Percentiles rank a stretch among this genome's conserved stretches.
Evolutionary conservation across 495 filamentous ascomycete species (phyloP).

Genomic region (Penicillium maclennaniae): DNA sequence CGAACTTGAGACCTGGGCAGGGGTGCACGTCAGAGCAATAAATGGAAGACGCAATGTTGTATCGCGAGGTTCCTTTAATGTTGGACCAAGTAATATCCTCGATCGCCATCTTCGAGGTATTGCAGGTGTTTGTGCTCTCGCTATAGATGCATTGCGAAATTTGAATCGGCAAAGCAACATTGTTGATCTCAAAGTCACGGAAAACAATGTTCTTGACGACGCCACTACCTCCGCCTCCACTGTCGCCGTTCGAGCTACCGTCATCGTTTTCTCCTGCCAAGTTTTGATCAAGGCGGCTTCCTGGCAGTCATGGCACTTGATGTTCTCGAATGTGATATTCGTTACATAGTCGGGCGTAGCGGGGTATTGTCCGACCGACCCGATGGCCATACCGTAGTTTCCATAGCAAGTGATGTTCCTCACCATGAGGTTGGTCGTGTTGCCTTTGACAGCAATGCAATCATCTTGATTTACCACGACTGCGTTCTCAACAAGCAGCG

Average conservation of each 20-base stretch:
- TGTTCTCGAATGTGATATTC: constrained; percentile 27
- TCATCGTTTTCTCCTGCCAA: constrained; percentile 32
- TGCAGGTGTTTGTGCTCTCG: constrained; percentile 37
- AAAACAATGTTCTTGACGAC: constrained; percentile 51
- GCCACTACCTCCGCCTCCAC: constrained; percentile 32
- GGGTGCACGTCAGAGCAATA: constrained; percentile 48
- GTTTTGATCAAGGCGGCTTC: constrained; percentile 57
- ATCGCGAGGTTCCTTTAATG: constrained; percentile 51
- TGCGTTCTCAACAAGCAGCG: constrained; percentile 29
- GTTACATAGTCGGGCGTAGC: constrained; percentile 25
- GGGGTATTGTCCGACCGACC: constrained; percentile 45
- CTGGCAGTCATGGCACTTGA: constrained; percentile 34
- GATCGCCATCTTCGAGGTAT: constrained; percentile 48
- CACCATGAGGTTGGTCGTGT: constrained; percentile 38
- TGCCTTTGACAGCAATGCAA: constrained; percentile 34
- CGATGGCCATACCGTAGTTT: constrained; percentile 34
- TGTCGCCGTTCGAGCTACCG: constrained; percentile 28
- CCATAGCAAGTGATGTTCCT: constrained; percentile 31
- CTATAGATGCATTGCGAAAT: constrained; percentile 57
- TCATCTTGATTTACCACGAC: constrained; percentile 36
- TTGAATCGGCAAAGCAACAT: constrained; percentile 55
- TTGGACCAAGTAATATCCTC: constrained; percentile 53
- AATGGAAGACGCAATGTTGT: constrained; percentile 52
- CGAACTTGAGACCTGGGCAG: constrained; percentile 47
- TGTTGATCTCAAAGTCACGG: constrained; percentile 41